phyloP scores from a whole-genome alignment of 306 rosid species.

The Dryas alaskensis region DNA sequence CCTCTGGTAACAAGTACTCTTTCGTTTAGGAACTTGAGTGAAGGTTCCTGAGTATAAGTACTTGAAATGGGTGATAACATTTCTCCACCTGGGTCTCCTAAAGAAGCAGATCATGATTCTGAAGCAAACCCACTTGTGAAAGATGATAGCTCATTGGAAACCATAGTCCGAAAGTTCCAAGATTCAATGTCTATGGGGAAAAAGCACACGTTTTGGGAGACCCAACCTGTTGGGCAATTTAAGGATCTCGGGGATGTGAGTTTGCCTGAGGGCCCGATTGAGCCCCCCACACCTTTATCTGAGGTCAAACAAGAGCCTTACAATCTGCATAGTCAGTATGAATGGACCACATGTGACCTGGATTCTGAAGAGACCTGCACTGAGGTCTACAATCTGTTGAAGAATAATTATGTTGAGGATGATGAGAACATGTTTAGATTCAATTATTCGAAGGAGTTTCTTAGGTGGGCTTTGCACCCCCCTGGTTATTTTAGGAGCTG shows the following conservation, averaged over 20 bases:
- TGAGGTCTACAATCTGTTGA: constrained; percentile 76
- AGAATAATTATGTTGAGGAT: constrained; percentile 88
- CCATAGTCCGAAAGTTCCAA: constrained; percentile 54
- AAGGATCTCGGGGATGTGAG: constrained; percentile 67
- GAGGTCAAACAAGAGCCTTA: constrained; percentile 91
- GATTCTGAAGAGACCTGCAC: constrained; percentile 56
- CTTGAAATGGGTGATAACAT: constrained; percentile 45
- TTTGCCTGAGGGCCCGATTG: constrained; percentile 81
- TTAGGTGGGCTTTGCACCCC: constrained; percentile 91
- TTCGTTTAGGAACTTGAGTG: not conserved
- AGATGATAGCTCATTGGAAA: constrained; percentile 51
- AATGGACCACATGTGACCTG: constrained; percentile 90
- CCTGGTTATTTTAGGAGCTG: constrained; percentile 81
- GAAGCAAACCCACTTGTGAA: constrained; percentile 29
- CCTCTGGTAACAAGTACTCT: not conserved
- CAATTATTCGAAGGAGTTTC: constrained; percentile 86
- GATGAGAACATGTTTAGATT: constrained; percentile 94
- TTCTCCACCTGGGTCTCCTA: constrained; percentile 38
- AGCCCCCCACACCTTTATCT: constrained; percentile 64
- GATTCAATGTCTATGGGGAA: constrained; percentile 69
- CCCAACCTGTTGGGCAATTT: constrained; percentile 96
- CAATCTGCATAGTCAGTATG: constrained; percentile 81
- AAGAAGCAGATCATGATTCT: constrained; percentile 41
- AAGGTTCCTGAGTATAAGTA: not conserved
- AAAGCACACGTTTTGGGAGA: constrained; percentile 87